A percentile compares a stretch with the other conserved stretches of the same genome.
phyloP scores from a whole-genome alignment of 768 basidiomycete genomes.

The Mrakia frigida region DNA sequence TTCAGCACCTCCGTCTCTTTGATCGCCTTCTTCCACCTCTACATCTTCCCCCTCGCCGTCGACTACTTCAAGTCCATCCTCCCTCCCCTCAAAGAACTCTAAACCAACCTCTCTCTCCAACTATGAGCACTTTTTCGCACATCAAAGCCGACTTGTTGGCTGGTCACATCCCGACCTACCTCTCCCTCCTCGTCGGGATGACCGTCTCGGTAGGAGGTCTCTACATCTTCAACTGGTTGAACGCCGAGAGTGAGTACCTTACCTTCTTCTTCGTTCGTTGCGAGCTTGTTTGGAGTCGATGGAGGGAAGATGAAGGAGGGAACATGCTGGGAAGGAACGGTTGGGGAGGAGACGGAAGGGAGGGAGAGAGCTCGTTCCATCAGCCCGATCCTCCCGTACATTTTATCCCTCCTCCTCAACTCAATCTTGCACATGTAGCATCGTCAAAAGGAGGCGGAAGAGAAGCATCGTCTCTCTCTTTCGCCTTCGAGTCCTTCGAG shows the following conservation, averaged over 20 bases:
- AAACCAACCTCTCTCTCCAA: not conserved
- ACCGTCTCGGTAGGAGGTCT: slow-evolving; percentile 2
- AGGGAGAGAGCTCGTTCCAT: not conserved
- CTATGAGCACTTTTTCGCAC: not conserved
- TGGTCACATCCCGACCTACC: not conserved
- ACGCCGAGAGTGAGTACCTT: slow-evolving; percentile 3
- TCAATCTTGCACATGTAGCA: no score
- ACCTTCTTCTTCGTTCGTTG: not conserved
- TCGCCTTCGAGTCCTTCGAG: no score
- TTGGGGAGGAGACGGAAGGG: not conserved
- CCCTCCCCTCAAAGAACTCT: not conserved
- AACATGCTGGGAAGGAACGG: not conserved
- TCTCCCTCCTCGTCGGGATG: not conserved
- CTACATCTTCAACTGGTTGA: slow-evolving; percentile 20
- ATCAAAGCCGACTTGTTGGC: not conserved
- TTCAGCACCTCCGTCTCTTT: slow-evolving; percentile 1
- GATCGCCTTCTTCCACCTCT: not conserved
- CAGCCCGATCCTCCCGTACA: no score
- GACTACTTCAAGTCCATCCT: not conserved
- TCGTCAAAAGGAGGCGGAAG: no score
- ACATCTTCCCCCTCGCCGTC: slow-evolving; percentile 10
- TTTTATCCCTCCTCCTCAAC: no score
- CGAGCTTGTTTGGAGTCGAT: not conserved
- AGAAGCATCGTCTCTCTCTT: no score
- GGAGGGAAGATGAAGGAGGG: not conserved